A percentile compares a stretch with the other conserved stretches of the same genome.
Conservation (phyloP, 163 green algal genomes). For the Scenedesmus sp. region DNA sequence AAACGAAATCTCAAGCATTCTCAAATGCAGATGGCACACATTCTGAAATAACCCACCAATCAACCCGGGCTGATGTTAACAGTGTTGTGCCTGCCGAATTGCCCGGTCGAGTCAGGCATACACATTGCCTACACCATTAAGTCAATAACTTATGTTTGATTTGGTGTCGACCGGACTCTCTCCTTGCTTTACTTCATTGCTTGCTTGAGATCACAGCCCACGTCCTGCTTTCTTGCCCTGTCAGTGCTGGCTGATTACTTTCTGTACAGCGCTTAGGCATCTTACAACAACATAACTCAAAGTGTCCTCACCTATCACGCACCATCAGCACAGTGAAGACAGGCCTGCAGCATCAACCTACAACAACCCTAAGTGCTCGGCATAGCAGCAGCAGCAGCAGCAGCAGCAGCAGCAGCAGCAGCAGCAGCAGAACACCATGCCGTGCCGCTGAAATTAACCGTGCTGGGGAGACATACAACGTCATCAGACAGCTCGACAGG, state of each 20-base stretch:
- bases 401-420: not conserved
- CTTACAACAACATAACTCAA: too few species aligned
- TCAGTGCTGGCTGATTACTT: not conserved
- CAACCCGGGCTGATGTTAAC: not conserved
- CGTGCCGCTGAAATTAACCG: too few species aligned
- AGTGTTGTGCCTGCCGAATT: not conserved
- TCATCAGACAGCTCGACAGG: too few species aligned
- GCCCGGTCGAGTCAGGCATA: too few species aligned
- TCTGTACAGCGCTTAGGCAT: not conserved
- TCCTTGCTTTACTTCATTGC: too few species aligned
- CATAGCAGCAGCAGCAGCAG: not conserved
- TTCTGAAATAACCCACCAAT: too few species aligned
- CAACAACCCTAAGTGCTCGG: not conserved
- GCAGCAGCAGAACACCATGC: not conserved
- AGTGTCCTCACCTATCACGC: not conserved
- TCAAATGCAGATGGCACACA: not conserved
- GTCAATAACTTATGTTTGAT: too few species aligned
- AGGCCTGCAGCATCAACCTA: not conserved
- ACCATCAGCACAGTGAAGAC: not conserved
- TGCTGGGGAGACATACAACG: too few species aligned
- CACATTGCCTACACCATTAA: not conserved
- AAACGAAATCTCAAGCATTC: too few species aligned
- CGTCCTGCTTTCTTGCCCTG: too few species aligned
- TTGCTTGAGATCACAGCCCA: too few species aligned
- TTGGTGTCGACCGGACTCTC: too few species aligned